Conservation (phyloP, 208 protist genomes). For the Naegleria lovaniensis region DNA sequence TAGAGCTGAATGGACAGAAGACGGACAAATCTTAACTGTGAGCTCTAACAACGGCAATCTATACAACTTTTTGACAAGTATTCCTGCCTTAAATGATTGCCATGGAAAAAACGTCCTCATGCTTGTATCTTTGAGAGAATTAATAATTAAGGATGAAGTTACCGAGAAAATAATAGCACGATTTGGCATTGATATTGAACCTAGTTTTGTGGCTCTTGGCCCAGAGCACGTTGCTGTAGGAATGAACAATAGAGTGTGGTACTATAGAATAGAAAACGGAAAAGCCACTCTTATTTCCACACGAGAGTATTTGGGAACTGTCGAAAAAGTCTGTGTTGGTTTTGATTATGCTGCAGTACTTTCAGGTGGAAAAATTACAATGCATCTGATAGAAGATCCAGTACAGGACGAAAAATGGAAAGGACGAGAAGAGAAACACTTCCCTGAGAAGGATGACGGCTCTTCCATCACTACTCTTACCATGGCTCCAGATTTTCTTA, state of each 20-base stretch:
- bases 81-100: slow-evolving; percentile 63
- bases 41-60: slow-evolving; percentile 64
- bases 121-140: slow-evolving; percentile 67
- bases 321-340: slow-evolving; percentile 66
- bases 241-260: slow-evolving; percentile 65
- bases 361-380: slow-evolving; percentile 64
- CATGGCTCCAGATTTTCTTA: slow-evolving; percentile 79
- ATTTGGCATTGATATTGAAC: slow-evolving; percentile 69
- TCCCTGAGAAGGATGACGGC: slow-evolving; percentile 56
- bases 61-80: slow-evolving; percentile 63
- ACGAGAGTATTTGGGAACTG: slow-evolving; percentile 59
- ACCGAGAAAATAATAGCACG: slow-evolving; percentile 58
- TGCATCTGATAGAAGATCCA: slow-evolving; percentile 61
- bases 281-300: neutral
- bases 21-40: slow-evolving; percentile 75
- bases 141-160: slow-evolving; percentile 70
- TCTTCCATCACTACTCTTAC: slow-evolving; percentile 62
- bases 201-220: slow-evolving; percentile 68
- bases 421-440: slow-evolving; percentile 38
- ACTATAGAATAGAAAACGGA: slow-evolving; percentile 62
- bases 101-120: slow-evolving; percentile 66
- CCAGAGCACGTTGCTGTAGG: slow-evolving; percentile 70
- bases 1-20: slow-evolving; percentile 62
- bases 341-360: slow-evolving; percentile 70
- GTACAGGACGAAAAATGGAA: slow-evolving; percentile 38